A percentile compares a stretch with the other conserved stretches of the same genome.
phyloP scores from a whole-genome alignment of 1,284 basidiomycete species.

The Cryptococcus amylolentus region DNA sequence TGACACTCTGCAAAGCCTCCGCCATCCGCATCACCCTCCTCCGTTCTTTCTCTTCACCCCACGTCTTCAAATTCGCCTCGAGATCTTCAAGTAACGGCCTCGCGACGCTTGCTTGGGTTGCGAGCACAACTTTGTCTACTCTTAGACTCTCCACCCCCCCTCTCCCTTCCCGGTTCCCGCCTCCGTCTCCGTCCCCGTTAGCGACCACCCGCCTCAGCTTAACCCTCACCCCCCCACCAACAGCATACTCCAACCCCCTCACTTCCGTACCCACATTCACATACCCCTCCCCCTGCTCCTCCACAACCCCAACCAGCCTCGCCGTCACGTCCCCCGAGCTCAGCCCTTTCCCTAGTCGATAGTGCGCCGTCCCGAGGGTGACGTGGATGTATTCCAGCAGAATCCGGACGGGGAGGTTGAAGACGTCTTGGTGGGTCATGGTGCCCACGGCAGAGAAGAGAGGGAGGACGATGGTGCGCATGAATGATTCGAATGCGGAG shows the following conservation, averaged over 20 bases:
- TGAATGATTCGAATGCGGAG: constrained; percentile 56
- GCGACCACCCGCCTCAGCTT: not conserved
- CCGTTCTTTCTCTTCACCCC: constrained; percentile 14
- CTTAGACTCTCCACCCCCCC: constrained; percentile 33
- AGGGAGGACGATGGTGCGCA: constrained; percentile 58
- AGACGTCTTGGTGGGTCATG: constrained; percentile 39
- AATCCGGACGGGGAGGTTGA: constrained; percentile 21
- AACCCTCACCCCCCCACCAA: constrained; percentile 6
- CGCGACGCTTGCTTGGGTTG: constrained; percentile 66
- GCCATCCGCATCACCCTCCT: constrained; percentile 25
- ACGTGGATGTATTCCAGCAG: constrained; percentile 43
- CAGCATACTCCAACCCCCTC: constrained; percentile 12
- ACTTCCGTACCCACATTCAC: constrained; percentile 25
- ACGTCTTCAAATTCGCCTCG: constrained; percentile 15
- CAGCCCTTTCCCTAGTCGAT: constrained; percentile 23
- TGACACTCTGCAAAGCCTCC: constrained; percentile 34
- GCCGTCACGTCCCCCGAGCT: constrained; percentile 31
- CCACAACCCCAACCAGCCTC: constrained; percentile 18
- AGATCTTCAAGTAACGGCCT: constrained; percentile 40
- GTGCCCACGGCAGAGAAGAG: constrained; percentile 72
- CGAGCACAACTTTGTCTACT: constrained; percentile 63
- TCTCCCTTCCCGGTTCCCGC: not conserved
- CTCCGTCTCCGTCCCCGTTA: constrained; percentile 23
- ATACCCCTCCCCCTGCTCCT: constrained; percentile 22
- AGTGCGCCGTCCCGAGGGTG: constrained; percentile 41